These are phyloP conservation scores for Lathyrus tuberosus DNA, from an alignment of 306 rosid species.

Conservation along the genomic window DNA sequence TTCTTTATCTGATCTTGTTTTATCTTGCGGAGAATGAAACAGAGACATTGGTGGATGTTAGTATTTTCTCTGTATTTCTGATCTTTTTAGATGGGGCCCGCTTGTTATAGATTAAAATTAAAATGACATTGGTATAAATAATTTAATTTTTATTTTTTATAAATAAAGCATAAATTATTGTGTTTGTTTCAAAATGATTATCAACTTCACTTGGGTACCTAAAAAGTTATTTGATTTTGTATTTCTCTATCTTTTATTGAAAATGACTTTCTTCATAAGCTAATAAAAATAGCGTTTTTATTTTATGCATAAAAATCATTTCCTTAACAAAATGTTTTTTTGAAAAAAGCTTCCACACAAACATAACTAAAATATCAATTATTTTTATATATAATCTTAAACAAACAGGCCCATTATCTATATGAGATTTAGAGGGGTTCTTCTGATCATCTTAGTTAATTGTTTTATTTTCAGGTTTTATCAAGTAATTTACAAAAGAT, in stretches of 20 bases:
- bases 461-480: slow-evolving; percentile 63
- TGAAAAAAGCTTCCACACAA: neutral
- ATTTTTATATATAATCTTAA: neutral
- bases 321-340: neutral
- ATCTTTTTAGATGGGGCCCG: neutral
- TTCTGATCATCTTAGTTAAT: slow-evolving; percentile 25
- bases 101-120: neutral
- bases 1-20: slow-evolving; percentile 80
- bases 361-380: neutral
- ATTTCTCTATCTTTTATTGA: neutral
- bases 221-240: neutral
- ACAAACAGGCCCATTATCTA: slow-evolving; percentile 1
- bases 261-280: neutral
- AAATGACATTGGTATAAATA: neutral
- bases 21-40: slow-evolving; percentile 67
- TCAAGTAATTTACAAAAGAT: slow-evolving; percentile 53
- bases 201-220: neutral
- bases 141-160: neutral
- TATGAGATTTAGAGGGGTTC: slow-evolving; percentile 18
- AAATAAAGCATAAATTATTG: neutral
- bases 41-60: slow-evolving; percentile 71
- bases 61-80: slow-evolving; percentile 32
- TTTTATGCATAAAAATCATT: neutral
- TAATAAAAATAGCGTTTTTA: neutral
- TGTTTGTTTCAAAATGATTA: neutral